These are phyloP conservation scores for Paramecium pentaurelia DNA, from an alignment of 73 alveolate genomes.

Conservation along the genomic window DNA sequence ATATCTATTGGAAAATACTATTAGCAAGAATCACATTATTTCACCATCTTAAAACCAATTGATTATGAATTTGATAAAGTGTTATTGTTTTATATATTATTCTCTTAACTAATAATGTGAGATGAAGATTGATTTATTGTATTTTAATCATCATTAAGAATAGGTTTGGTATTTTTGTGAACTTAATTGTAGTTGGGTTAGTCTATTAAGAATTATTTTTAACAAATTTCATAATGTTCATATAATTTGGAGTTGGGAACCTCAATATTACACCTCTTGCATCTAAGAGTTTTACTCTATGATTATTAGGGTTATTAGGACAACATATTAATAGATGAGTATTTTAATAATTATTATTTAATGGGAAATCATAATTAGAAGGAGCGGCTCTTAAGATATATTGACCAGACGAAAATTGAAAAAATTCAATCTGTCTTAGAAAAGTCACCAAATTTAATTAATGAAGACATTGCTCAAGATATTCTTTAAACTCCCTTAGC, in stretches of 20 bases:
- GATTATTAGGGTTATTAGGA: background rate
- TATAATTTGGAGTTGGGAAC: background rate
- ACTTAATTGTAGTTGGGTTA: background rate
- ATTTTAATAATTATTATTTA: background rate
- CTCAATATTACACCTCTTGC: background rate
- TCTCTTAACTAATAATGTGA: background rate
- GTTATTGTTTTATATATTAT: background rate
- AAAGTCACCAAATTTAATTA: background rate
- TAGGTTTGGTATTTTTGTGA: background rate
- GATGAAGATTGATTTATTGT: background rate
- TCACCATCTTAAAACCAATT: background rate
- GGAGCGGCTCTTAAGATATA: background rate
- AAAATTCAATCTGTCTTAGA: background rate
- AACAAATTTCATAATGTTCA: background rate
- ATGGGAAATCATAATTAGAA: background rate
- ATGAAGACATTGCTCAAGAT: background rate
- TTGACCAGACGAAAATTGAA: background rate
- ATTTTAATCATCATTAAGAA: too few species aligned
- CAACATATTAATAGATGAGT: background rate
- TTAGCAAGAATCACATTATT: background rate
- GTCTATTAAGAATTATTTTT: background rate
- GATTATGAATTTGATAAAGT: too few species aligned
- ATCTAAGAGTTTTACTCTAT: background rate
- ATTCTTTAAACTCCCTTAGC: conserved; percentile 27
- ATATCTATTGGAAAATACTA: background rate